Evolutionary conservation across 768 basidiomycete species (phyloP).

Genomic region (Crassisporium funariophilum): DNA sequence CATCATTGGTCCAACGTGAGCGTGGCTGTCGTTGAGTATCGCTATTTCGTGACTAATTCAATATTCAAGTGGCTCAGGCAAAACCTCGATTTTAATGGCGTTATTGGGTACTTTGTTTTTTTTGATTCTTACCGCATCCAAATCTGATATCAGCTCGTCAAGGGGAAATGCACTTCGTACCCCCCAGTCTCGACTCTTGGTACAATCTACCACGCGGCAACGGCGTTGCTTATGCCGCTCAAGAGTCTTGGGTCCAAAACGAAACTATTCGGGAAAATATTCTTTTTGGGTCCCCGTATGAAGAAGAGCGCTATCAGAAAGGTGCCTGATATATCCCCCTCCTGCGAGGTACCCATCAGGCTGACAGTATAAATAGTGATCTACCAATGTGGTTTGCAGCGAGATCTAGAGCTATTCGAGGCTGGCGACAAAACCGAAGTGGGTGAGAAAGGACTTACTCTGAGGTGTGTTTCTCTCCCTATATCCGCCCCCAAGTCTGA

Average conservation of each 20-base stretch:
- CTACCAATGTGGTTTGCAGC: slow-evolving; percentile 70
- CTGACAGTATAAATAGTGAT: slow-evolving; percentile 48
- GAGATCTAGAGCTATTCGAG: slow-evolving; percentile 68
- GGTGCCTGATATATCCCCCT: slow-evolving; percentile 15
- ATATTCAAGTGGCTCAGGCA: slow-evolving; percentile 46
- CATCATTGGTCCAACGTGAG: slow-evolving; percentile 56
- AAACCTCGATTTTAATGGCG: slow-evolving; percentile 69
- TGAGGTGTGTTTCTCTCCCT: slow-evolving; percentile 26
- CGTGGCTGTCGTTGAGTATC: neutral
- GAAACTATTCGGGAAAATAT: slow-evolving; percentile 84
- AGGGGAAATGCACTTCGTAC: slow-evolving; percentile 71
- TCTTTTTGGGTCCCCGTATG: slow-evolving; percentile 74
- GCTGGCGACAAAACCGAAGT: slow-evolving; percentile 73
- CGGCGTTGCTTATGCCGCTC: slow-evolving; percentile 79
- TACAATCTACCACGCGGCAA: slow-evolving; percentile 67
- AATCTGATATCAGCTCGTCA: neutral
- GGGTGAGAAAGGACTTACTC: slow-evolving; percentile 68
- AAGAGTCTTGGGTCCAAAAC: slow-evolving; percentile 86
- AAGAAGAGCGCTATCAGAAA: slow-evolving; percentile 76
- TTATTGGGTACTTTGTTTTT: slow-evolving; percentile 42
- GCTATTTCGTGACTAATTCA: neutral
- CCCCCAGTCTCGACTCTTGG: slow-evolving; percentile 55
- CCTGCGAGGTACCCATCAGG: neutral
- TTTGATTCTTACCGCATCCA: neutral
- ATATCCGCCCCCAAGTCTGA: no score